Evolutionary conservation across 2,329 filamentous ascomycete genomes (phyloP), one percentile per base, ranked within the genome.

Genomic region (Chrysosporium keratinophilum): DNA sequence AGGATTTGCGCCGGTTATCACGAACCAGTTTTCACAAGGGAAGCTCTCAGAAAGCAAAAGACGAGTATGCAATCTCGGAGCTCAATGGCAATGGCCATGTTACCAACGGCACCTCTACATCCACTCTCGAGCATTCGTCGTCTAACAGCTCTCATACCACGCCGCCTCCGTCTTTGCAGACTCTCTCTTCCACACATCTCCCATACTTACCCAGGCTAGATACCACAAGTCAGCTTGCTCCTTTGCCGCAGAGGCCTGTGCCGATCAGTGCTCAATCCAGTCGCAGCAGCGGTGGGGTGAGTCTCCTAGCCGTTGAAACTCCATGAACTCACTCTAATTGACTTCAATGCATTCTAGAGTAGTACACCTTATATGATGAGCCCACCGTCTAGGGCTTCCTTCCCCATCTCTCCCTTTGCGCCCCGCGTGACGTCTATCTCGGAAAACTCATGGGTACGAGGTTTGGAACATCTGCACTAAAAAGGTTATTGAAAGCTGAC

Each of bases 391-490:
- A 79, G 78, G 64, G 75, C 71, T 53, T 77, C 74, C 58, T 71
- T 79, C 57, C 80, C 84, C 6, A 78, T 83, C 15, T 95, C 89
- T 52, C 82, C 84, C 42, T 91, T 87, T 70, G 86, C 88, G 31
- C 90, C 91, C 20, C 81, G 82, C 61, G 80, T 96, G 39, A 73
- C 84, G 42, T 95, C 90, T 34, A 76, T 95, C 39, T 76, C 81
- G 9, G 88, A 95, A 59, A 87, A 85, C 61, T 83, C 87, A 55
- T 95, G 88, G 86, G 89, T 94, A 79, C 63, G 83, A 46, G 15
- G 17, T 28, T 28, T 11, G 28, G 6, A 43, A 35, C 33, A 17
- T 6, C 6, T 15, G 19, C 48, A 48, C 9, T 19, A 42, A 12
- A 44, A 5, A 23, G 43, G 14, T 5, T 34, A 23, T 51, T 63